Evolutionary conservation across 73 alveolate species (phyloP).

Genomic region (Chromera velia): DNA sequence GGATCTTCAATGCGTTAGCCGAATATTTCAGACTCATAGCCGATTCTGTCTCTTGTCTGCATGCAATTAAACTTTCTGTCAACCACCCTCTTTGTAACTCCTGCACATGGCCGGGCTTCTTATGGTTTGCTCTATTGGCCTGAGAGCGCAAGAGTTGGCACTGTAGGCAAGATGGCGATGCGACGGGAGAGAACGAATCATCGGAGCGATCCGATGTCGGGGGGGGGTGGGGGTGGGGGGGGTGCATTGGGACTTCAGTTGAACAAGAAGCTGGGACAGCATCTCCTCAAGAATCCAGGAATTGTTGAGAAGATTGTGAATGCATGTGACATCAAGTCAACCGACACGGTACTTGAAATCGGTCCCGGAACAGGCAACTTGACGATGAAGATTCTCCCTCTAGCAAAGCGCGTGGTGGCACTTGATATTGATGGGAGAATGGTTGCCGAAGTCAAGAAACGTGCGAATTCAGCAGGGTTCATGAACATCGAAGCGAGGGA

Average conservation of each 20-base stretch:
- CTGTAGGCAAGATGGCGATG: no score
- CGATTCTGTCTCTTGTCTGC: no score
- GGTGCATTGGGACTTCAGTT: background rate
- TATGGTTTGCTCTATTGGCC: no score
- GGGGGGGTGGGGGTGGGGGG: no score
- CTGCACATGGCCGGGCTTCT: no score
- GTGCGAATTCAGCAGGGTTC: constrained; percentile 14
- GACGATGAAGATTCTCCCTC: constrained; percentile 21
- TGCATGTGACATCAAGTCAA: constrained; percentile 35
- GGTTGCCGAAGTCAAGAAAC: constrained; percentile 41
- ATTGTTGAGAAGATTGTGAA: constrained; percentile 38
- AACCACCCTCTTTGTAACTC: no score
- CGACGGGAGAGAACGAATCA: background rate
- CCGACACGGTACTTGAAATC: constrained; percentile 31
- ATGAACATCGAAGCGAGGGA: constrained; percentile 24
- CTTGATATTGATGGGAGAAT: constrained; percentile 38
- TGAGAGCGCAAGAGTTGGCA: no score
- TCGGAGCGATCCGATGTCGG: background rate
- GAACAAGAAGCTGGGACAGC: constrained; percentile 17
- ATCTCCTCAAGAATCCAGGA: constrained; percentile 38
- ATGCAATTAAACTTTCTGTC: no score
- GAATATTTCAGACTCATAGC: no score
- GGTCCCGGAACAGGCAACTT: constrained; percentile 48
- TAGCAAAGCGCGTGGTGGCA: constrained; percentile 29
- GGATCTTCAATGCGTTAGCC: no score